Evolutionary conservation across 1,139 yeast genomes (phyloP).

Genomic region (Zygosaccharomyces sapae): DNA sequence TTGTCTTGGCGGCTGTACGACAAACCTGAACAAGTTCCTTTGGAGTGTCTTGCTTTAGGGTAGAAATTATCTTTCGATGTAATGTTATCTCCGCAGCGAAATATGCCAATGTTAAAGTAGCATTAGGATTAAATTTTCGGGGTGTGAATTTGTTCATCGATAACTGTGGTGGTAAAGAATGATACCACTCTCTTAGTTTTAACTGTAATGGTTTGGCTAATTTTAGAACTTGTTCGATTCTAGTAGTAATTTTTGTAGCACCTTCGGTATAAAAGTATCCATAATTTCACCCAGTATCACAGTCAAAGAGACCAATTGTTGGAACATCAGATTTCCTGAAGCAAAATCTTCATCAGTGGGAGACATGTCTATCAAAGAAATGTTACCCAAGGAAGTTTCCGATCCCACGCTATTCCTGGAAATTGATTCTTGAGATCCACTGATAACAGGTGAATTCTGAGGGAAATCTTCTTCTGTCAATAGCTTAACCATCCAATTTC

Average conservation of each 20-base stretch:
- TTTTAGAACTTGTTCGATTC: slow-evolving; percentile 62
- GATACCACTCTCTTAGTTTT: slow-evolving; percentile 78
- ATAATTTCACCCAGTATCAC: slow-evolving; percentile 69
- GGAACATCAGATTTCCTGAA: slow-evolving; percentile 67
- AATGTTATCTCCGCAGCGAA: slow-evolving; percentile 83
- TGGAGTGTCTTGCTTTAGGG: slow-evolving; percentile 51
- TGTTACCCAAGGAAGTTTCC: slow-evolving; percentile 17
- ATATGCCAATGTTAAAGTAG: slow-evolving; percentile 76
- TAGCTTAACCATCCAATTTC: slow-evolving; percentile 65
- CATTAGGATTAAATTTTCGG: slow-evolving; percentile 61
- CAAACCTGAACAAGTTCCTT: slow-evolving; percentile 65
- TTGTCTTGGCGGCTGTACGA: slow-evolving; percentile 76
- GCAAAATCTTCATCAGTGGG: slow-evolving; percentile 54
- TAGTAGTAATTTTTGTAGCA: slow-evolving; percentile 53
- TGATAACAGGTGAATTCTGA: slow-evolving; percentile 40
- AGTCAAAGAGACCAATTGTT: slow-evolving; percentile 63
- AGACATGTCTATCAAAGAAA: slow-evolving; percentile 29
- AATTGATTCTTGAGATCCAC: slow-evolving; percentile 9
- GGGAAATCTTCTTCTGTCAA: slow-evolving; percentile 73
- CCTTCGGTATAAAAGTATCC: slow-evolving; percentile 62
- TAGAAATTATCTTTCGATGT: slow-evolving; percentile 72
- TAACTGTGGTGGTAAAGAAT: slow-evolving; percentile 63
- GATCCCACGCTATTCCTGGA: slow-evolving; percentile 6
- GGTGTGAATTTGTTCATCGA: slow-evolving; percentile 63
- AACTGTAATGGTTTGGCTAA: slow-evolving; percentile 84